Evolutionary conservation across 2,329 filamentous ascomycete genomes (phyloP).

Genomic region (Capronia epimyces): DNA sequence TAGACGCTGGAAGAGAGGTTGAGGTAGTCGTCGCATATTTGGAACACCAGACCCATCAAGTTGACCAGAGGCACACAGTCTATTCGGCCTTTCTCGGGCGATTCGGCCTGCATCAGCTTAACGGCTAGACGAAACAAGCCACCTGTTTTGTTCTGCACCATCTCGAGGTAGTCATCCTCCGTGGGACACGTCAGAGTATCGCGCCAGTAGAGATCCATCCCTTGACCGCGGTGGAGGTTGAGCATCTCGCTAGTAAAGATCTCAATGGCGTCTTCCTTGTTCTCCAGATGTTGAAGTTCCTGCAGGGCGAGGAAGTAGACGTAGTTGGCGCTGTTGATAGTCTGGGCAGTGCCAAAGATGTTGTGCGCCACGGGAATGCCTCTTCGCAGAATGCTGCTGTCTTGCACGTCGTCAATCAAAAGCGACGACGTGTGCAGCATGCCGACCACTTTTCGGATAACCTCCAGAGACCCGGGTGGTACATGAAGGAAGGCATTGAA

Average conservation of each 20-base stretch:
- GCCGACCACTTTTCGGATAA: slow-evolving; percentile 41
- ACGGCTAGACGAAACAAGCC: slow-evolving; percentile 44
- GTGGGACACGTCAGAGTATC: slow-evolving; percentile 43
- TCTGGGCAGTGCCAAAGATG: slow-evolving; percentile 48
- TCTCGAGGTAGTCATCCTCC: slow-evolving; percentile 45
- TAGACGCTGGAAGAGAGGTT: slow-evolving; percentile 72
- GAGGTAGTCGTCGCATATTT: slow-evolving; percentile 68
- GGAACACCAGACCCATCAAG: slow-evolving; percentile 43
- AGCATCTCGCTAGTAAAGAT: slow-evolving; percentile 44
- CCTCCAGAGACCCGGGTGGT: slow-evolving; percentile 36
- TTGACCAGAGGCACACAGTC: slow-evolving; percentile 63
- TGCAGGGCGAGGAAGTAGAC: slow-evolving; percentile 44
- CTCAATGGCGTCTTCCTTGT: slow-evolving; percentile 37
- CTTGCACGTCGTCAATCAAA: slow-evolving; percentile 49
- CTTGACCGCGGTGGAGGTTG: slow-evolving; percentile 45
- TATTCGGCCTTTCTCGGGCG: slow-evolving; percentile 24
- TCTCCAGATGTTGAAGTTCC: slow-evolving; percentile 39
- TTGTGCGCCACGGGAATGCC: slow-evolving; percentile 47
- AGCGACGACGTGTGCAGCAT: slow-evolving; percentile 46
- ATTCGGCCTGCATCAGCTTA: slow-evolving; percentile 44
- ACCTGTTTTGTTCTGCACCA: slow-evolving; percentile 48
- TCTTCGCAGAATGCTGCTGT: slow-evolving; percentile 45
- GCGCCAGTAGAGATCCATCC: slow-evolving; percentile 47
- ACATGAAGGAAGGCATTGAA: slow-evolving; percentile 44
- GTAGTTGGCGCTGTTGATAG: slow-evolving; percentile 50